These are phyloP conservation scores for Ophiostoma sp. DNA, from an alignment of 2,329 filamentous ascomycete genomes.

Conservation along the genomic window DNA sequence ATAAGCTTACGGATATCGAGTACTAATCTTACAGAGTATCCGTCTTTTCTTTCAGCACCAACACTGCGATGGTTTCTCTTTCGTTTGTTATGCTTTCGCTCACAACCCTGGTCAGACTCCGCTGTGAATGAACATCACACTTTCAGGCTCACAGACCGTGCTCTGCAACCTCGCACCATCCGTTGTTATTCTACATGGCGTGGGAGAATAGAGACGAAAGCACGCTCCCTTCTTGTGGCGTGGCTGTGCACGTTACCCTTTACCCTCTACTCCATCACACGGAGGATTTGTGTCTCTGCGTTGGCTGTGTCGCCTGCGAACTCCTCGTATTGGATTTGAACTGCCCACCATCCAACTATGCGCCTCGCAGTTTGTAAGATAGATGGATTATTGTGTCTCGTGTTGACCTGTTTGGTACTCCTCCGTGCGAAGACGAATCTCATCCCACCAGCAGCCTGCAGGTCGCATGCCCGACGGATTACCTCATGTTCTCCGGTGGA, in stretches of 20 bases:
- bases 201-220: background rate
- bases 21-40: no score
- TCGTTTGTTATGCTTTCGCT: no score
- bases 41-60: no score
- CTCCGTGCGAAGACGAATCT: background rate
- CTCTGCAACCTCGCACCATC: background rate
- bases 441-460: background rate
- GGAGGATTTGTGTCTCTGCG: background rate
- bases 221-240: background rate
- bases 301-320: background rate
- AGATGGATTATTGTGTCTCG: background rate
- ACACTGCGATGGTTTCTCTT: no score
- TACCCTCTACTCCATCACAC: background rate
- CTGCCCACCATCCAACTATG: background rate
- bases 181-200: background rate
- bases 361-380: background rate
- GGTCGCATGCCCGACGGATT: slow-evolving; percentile 17
- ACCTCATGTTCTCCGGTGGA: slow-evolving; percentile 14
- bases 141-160: background rate
- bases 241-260: background rate
- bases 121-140: slow-evolving; percentile 1
- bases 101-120: background rate
- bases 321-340: background rate
- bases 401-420: background rate
- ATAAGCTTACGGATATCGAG: no score